Base-by-base conservation (phyloP, 768 basidiomycete genomes). In the Mycena maculata region DNA sequence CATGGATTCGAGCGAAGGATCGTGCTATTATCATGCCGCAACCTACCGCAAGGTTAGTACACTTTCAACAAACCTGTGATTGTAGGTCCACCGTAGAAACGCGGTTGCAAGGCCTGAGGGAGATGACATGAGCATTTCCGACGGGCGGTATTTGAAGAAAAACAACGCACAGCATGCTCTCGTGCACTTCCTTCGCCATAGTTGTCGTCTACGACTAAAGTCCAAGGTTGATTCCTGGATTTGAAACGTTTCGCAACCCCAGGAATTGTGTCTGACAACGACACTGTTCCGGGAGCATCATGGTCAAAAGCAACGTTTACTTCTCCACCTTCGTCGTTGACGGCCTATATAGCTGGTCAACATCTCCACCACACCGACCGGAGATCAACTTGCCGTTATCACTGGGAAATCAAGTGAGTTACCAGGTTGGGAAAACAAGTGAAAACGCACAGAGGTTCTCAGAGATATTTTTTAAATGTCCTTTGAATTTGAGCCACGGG, bases 401-500 rank as follows among this genome's bases (percentile, higher is more conserved):
- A 98, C 94, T 95, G 65, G 20, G 59, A 63, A 59, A 41, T 25
- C 23, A 22, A 2, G 52, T 63, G 23, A 57, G 30, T 18, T 2
- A 42, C 2, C 11, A 13, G 1, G 11, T 5, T 44, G 38, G 36
- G 49, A 63, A 50, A 36, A 52, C 42, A 33, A 60, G 33, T n/a
- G 23, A 38, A 39, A 12, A 86, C 93, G 74, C 75, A 95, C 95
- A 80, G 12, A 96, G 88, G 78, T 99, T 99, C 80, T 98, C 95
- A 4, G 96, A 95, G 66, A 98, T 98, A 76, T 98, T 98, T 33
- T 92, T 92, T 42, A 99, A 82, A 81, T 99, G 96, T 0, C 94
- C 98, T 78, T 99, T 99, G 84, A 97, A 99, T 83, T 98, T 98
- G 70, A 99, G 82, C 98, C 98, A 99, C 36, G 96, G 94, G 3